Conservation (phyloP, 1,284 basidiomycete genomes). For the Leccinum glutinopallens region DNA sequence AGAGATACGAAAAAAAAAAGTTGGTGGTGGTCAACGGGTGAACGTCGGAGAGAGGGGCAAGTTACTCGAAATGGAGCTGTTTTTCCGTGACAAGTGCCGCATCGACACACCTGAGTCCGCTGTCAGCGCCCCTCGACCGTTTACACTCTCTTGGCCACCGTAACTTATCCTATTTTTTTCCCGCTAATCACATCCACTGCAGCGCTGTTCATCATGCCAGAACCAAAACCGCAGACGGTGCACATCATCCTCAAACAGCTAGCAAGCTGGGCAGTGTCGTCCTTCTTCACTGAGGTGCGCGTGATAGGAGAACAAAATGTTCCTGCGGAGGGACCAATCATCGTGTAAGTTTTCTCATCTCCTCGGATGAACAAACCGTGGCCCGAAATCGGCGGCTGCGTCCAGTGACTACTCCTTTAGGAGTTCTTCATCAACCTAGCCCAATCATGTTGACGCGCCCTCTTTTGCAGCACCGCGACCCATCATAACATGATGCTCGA, state of each 20-base stretch:
- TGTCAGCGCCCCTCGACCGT: background rate
- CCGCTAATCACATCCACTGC: conserved; percentile 13
- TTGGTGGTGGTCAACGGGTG: background rate
- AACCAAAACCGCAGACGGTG: conserved; percentile 45
- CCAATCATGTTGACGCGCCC: conserved; percentile 18
- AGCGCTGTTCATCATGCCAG: conserved; percentile 20
- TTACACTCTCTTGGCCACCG: background rate
- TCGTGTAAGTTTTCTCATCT: conserved; percentile 64
- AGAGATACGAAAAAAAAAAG: background rate
- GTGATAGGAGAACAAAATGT: conserved; percentile 87
- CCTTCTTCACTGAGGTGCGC: conserved; percentile 86
- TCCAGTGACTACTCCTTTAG: background rate
- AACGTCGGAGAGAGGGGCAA: background rate
- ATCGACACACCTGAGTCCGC: background rate
- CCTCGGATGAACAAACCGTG: conserved; percentile 9
- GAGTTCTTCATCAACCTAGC: conserved; percentile 5
- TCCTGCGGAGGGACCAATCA: conserved; percentile 80
- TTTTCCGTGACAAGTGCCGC: conserved; percentile 7
- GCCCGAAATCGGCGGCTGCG: conserved; percentile 1
- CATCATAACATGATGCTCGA: conserved; percentile 95
- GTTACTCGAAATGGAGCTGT: conserved; percentile 18
- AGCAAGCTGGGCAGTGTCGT: conserved; percentile 72
- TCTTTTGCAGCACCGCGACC: conserved; percentile 67
- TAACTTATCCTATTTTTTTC: conserved; percentile 13
- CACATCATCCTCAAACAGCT: conserved; percentile 69